Conservation (phyloP, 2,329 filamentous ascomycete genomes). For the Chrysosporium queenslandicum region DNA sequence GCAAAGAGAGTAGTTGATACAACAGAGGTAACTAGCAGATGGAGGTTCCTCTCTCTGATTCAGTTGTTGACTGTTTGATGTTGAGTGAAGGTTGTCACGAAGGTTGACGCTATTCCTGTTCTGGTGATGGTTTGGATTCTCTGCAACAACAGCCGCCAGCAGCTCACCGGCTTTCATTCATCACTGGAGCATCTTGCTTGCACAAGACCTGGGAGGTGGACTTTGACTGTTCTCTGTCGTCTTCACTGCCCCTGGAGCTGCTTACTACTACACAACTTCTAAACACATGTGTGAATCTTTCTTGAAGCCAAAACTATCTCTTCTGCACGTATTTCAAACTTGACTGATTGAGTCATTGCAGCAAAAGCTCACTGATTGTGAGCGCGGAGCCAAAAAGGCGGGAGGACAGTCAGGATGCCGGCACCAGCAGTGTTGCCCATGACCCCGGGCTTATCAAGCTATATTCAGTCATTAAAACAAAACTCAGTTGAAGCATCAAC, state of each 20-base stretch:
- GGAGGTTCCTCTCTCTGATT: no score
- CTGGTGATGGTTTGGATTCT: background rate
- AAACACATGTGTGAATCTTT: background rate
- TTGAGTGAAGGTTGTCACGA: background rate
- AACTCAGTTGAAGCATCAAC: conserved; percentile 14
- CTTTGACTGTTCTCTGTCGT: no score
- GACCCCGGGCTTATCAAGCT: conserved; percentile 13
- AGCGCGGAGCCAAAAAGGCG: background rate
- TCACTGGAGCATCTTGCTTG: background rate
- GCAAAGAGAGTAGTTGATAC: no score
- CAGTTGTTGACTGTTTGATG: no score
- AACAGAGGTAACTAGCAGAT: no score
- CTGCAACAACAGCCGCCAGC: background rate
- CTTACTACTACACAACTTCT: no score
- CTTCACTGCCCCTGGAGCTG: no score
- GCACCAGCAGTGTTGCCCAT: conserved; percentile 6
- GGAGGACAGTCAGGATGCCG: conserved; percentile 3
- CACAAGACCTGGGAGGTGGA: background rate
- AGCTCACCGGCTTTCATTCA: background rate
- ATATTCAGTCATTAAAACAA: conserved; percentile 13
- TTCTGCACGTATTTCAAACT: background rate
- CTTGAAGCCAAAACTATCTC: background rate
- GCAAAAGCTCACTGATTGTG: background rate
- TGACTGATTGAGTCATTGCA: background rate
- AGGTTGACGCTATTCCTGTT: background rate